Evolutionary conservation across 1,139 yeast species (phyloP).

Genomic region (Wickerhamomyces sp.): DNA sequence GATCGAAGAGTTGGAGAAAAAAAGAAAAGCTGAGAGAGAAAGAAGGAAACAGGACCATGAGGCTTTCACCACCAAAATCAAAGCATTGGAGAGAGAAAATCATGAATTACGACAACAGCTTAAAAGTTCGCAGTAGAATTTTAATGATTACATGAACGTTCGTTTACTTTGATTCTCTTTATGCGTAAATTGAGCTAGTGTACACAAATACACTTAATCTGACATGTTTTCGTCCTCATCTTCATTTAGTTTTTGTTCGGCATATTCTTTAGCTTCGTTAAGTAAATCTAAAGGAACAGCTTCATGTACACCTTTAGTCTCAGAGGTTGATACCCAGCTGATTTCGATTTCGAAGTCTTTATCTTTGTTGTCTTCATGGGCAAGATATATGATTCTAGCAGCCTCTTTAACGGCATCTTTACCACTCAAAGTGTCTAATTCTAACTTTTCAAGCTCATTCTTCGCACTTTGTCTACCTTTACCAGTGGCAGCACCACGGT

Average conservation of each 20-base stretch:
- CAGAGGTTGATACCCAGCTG: slow-evolving; percentile 76
- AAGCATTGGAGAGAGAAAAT: slow-evolving; percentile 55
- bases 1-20: slow-evolving; percentile 54
- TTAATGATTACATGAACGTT: not conserved
- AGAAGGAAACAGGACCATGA: slow-evolving; percentile 56
- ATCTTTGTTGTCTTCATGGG: slow-evolving; percentile 97
- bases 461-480: slow-evolving; percentile 97
- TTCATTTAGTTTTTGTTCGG: slow-evolving; percentile 78
- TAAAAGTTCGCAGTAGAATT: slow-evolving; percentile 2
- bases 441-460: slow-evolving; percentile 89
- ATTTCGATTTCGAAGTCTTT: slow-evolving; percentile 95
- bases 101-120: slow-evolving; percentile 33
- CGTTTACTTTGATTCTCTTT: not conserved
- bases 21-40: slow-evolving; percentile 72
- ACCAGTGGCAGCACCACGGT: slow-evolving; percentile 95
- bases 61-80: slow-evolving; percentile 48
- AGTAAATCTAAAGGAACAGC: slow-evolving; percentile 74
- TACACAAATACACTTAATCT: slow-evolving; percentile 11
- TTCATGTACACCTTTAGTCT: slow-evolving; percentile 78
- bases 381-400: slow-evolving; percentile 85
- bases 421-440: slow-evolving; percentile 62
- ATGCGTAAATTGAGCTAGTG: not conserved
- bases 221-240: slow-evolving; percentile 38
- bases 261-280: slow-evolving; percentile 77
- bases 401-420: slow-evolving; percentile 89